A percentile compares a stretch with the other conserved stretches of the same genome.
These are phyloP conservation scores for Phialophora tarda DNA, from an alignment of 2,329 filamentous ascomycete species.

Conservation along the genomic window DNA sequence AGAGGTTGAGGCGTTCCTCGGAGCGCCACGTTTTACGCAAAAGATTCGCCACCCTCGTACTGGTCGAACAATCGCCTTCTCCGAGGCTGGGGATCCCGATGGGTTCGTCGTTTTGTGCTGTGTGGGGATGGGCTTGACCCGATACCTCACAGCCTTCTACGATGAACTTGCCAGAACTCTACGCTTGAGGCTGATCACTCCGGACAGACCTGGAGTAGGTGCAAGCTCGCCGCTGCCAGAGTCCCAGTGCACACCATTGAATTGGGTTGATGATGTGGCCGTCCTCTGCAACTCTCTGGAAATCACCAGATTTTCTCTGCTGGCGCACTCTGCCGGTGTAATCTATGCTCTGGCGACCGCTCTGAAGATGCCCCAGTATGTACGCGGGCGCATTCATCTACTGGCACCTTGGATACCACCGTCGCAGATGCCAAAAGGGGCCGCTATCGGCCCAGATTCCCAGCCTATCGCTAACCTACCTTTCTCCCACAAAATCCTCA, in stretches of 20 bases:
- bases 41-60: conserved; percentile 86
- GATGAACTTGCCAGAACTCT: conserved; percentile 90
- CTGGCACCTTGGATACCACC: conserved; percentile 97
- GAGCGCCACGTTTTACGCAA: conserved; percentile 82
- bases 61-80: conserved; percentile 89
- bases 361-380: conserved; percentile 92
- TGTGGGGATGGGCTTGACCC: conserved; percentile 94
- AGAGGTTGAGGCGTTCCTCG: conserved; percentile 83
- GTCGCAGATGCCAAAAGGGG: conserved; percentile 72
- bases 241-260: conserved; percentile 81
- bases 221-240: conserved; percentile 86
- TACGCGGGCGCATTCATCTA: conserved; percentile 90
- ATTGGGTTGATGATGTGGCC: conserved; percentile 93
- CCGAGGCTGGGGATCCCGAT: conserved; percentile 90
- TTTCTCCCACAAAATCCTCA: conserved; percentile 86
- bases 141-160: conserved; percentile 96
- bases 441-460: conserved; percentile 68
- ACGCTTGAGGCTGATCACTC: conserved; percentile 87
- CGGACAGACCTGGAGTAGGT: conserved; percentile 91
- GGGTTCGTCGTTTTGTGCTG: conserved; percentile 95
- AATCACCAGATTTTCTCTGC: conserved; percentile 93
- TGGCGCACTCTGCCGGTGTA: conserved; percentile 96
- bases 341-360: conserved; percentile 97
- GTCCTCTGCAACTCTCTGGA: conserved; percentile 90
- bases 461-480: conserved; percentile 84